Evolutionary conservation across 345 rosid species (phyloP).

Genomic region (Eucalyptus guilfoylei): DNA sequence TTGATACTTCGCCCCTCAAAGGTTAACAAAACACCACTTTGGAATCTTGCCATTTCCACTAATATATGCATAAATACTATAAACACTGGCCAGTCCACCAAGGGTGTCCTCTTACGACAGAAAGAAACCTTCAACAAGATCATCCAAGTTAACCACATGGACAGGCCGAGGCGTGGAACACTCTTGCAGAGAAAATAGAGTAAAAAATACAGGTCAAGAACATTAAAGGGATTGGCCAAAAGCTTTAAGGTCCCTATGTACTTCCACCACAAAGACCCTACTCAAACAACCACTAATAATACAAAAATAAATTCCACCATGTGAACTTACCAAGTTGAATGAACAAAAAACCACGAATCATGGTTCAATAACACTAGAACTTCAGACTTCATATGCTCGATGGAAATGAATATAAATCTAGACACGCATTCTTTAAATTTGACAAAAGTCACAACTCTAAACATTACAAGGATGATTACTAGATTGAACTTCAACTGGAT

Average conservation of each 20-base stretch:
- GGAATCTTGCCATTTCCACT: slow-evolving; percentile 78
- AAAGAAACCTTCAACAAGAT: slow-evolving; percentile 98
- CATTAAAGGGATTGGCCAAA: neutral
- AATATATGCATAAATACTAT: slow-evolving; percentile 63
- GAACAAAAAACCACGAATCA: neutral
- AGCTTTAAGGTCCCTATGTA: neutral
- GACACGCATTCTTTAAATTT: neutral
- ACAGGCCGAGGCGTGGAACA: slow-evolving; percentile 27
- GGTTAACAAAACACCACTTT: slow-evolving; percentile 84
- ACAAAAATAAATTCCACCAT: neutral
- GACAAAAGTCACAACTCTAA: neutral
- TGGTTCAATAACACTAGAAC: neutral
- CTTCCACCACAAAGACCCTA: neutral
- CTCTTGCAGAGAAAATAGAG: slow-evolving; percentile 27
- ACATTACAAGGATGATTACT: neutral
- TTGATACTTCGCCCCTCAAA: slow-evolving; percentile 80
- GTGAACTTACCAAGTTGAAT: neutral
- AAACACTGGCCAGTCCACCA: slow-evolving; percentile 92
- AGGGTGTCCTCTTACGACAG: slow-evolving; percentile 89
- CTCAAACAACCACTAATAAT: neutral
- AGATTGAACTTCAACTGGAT: neutral
- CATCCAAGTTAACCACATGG: slow-evolving; percentile 66
- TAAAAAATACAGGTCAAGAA: slow-evolving; percentile 8
- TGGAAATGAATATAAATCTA: neutral
- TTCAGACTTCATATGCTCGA: neutral